phyloP scores from a whole-genome alignment of 2,329 filamentous ascomycete species.

The Hypoxylon sp. region DNA sequence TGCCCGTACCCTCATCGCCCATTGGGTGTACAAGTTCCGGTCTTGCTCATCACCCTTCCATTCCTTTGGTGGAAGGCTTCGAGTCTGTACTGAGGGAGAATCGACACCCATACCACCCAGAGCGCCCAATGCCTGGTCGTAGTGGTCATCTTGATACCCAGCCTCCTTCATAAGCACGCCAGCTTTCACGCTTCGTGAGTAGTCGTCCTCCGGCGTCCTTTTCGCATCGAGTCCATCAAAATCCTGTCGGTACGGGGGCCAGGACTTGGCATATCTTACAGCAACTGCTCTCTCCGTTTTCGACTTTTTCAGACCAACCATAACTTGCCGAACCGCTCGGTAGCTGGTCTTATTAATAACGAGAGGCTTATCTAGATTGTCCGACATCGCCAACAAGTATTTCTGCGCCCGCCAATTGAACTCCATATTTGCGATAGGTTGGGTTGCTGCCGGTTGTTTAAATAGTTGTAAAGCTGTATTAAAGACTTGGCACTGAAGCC shows the following conservation, averaged over 20 bases:
- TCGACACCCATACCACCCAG: conserved; percentile 67
- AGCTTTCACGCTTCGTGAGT: conserved; percentile 67
- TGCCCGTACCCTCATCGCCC: conserved; percentile 70
- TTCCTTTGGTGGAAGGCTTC: conserved; percentile 56
- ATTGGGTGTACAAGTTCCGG: conserved; percentile 59
- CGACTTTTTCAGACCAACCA: conserved; percentile 69
- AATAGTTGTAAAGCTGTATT: conserved; percentile 60
- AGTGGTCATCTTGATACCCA: conserved; percentile 64
- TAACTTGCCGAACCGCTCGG: conserved; percentile 66
- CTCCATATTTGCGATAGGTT: conserved; percentile 57
- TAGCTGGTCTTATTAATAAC: conserved; percentile 68
- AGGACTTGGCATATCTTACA: conserved; percentile 64
- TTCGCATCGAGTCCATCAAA: conserved; percentile 73
- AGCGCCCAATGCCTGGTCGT: conserved; percentile 66
- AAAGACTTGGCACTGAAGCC: conserved; percentile 56
- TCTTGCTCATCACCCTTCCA: conserved; percentile 51
- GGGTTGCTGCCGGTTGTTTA: conserved; percentile 53
- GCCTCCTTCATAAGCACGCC: conserved; percentile 69
- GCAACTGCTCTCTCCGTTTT: conserved; percentile 64
- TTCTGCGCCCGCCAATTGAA: conserved; percentile 72
- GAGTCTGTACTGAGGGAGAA: conserved; percentile 71
- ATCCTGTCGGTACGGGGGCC: conserved; percentile 72
- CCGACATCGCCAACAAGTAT: conserved; percentile 67
- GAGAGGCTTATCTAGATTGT: conserved; percentile 63
- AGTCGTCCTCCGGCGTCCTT: conserved; percentile 65